These are phyloP conservation scores for Diospyros lotus DNA, from an alignment of 148 eudicot species.

Conservation along the genomic window DNA sequence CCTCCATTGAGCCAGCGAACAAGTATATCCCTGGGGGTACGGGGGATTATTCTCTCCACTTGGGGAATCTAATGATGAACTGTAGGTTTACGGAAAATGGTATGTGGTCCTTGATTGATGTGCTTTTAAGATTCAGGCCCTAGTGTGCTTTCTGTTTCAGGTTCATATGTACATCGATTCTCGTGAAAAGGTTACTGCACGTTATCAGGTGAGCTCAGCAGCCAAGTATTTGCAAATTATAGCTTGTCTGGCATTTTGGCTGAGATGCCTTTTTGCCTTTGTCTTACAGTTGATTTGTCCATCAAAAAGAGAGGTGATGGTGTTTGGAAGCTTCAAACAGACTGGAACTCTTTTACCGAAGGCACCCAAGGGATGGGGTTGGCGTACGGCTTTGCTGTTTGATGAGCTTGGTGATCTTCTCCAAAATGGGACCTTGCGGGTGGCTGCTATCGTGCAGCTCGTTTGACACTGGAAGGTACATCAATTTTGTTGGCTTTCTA, in stretches of 20 bases:
- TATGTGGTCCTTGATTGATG: background rate
- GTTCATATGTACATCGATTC: slow-evolving; percentile 85
- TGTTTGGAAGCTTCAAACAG: slow-evolving; percentile 91
- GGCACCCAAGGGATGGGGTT: slow-evolving; percentile 99
- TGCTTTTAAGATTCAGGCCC: background rate
- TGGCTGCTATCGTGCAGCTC: slow-evolving; percentile 94
- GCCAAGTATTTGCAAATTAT: background rate
- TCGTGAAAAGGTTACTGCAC: slow-evolving; percentile 96
- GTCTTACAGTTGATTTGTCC: slow-evolving; percentile 75
- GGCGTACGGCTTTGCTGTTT: slow-evolving; percentile 91
- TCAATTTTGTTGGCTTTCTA: background rate
- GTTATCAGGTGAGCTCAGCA: slow-evolving; percentile 64
- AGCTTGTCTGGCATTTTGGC: background rate
- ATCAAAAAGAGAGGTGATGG: slow-evolving; percentile 97
- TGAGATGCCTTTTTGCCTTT: background rate
- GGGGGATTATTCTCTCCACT: background rate
- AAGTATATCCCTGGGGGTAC: background rate
- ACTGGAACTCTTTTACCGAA: slow-evolving; percentile 93
- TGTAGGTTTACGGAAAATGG: too few relatives aligned
- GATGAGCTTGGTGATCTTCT: slow-evolving; percentile 92
- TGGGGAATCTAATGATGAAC: too few relatives aligned
- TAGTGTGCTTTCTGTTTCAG: slow-evolving; percentile 31
- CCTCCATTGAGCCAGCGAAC: too few relatives aligned
- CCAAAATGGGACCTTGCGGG: slow-evolving; percentile 79
- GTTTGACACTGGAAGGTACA: slow-evolving; percentile 37